Conservation (phyloP, 495 filamentous ascomycete genomes). For the Penicillium angulare region DNA sequence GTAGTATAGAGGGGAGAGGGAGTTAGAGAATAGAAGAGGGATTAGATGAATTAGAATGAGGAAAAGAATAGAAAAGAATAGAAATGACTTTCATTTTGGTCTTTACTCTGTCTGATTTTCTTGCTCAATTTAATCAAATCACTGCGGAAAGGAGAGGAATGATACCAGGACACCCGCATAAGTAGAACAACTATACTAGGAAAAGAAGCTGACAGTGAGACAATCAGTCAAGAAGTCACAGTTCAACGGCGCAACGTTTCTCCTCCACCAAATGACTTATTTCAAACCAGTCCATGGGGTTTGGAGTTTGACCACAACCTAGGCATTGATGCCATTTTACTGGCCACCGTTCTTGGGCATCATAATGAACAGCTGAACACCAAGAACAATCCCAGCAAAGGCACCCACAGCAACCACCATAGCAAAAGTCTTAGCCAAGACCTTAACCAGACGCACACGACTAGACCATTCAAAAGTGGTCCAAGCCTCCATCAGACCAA, state of each 20-base stretch:
- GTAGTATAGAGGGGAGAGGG: too few species aligned
- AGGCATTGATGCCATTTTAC: background rate
- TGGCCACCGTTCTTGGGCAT: background rate
- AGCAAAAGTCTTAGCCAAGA: constrained; percentile 63
- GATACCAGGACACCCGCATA: background rate
- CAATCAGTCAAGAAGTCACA: too few species aligned
- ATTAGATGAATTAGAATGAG: too few species aligned
- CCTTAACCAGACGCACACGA: constrained; percentile 63
- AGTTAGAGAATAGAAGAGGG: background rate
- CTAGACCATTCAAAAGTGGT: constrained; percentile 63
- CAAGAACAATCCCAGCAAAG: constrained; percentile 38
- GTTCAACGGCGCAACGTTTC: too few species aligned
- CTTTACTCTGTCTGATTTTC: too few species aligned
- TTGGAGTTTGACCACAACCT: background rate
- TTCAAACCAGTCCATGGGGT: background rate
- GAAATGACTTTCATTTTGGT: too few species aligned
- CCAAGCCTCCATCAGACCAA: constrained; percentile 71
- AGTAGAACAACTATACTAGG: background rate
- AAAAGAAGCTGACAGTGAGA: background rate
- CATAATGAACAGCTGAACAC: constrained; percentile 33
- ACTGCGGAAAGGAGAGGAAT: background rate
- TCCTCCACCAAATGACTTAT: background rate
- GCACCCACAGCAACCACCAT: constrained; percentile 46
- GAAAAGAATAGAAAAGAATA: too few species aligned
- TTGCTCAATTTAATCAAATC: too few species aligned